Percentiles rank a stretch among this genome's conserved stretches.
phyloP scores from a whole-genome alignment of 495 filamentous ascomycete genomes.

The Lasiosphaeria ovina region DNA sequence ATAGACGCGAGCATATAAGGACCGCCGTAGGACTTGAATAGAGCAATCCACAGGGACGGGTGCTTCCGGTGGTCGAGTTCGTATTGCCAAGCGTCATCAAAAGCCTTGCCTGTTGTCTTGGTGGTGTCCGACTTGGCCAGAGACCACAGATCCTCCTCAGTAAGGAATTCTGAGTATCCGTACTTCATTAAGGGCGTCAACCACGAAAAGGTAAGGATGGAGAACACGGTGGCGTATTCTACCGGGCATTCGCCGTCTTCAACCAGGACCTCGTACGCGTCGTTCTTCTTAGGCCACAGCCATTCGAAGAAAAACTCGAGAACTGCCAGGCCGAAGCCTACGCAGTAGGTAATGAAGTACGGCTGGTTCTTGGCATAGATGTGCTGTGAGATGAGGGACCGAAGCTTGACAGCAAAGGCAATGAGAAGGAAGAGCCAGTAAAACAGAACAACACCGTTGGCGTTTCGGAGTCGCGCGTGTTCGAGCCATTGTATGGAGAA shows the following conservation, averaged over 20 bases:
- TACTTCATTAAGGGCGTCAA: slow-evolving; percentile 98
- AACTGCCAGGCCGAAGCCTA: slow-evolving; percentile 68
- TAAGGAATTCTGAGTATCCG: slow-evolving; percentile 88
- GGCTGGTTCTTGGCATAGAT: slow-evolving; percentile 60
- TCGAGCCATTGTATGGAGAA: slow-evolving; percentile 90
- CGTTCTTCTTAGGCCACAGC: slow-evolving; percentile 83
- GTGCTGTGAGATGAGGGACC: slow-evolving; percentile 78
- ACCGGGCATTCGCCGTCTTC: slow-evolving; percentile 87
- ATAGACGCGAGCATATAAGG: slow-evolving; percentile 76
- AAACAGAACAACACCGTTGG: slow-evolving; percentile 90
- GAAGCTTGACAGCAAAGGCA: slow-evolving; percentile 77
- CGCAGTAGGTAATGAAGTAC: slow-evolving; percentile 77
- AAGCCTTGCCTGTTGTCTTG: slow-evolving; percentile 58
- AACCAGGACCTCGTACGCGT: slow-evolving; percentile 77
- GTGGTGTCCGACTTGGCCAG: slow-evolving; percentile 80
- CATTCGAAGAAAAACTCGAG: slow-evolving; percentile 84
- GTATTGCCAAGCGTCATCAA: slow-evolving; percentile 73
- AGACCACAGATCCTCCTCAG: slow-evolving; percentile 96
- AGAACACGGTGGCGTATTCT: slow-evolving; percentile 94
- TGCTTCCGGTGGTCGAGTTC: slow-evolving; percentile 68
- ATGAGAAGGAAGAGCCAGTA: slow-evolving; percentile 94
- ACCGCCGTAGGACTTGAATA: slow-evolving; percentile 80
- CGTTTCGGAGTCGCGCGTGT: slow-evolving; percentile 80
- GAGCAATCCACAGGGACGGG: slow-evolving; percentile 88
- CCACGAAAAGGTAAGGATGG: slow-evolving; percentile 92